Conservation (phyloP, 805 yeast genomes). For the Cyberlindnera maritima region DNA sequence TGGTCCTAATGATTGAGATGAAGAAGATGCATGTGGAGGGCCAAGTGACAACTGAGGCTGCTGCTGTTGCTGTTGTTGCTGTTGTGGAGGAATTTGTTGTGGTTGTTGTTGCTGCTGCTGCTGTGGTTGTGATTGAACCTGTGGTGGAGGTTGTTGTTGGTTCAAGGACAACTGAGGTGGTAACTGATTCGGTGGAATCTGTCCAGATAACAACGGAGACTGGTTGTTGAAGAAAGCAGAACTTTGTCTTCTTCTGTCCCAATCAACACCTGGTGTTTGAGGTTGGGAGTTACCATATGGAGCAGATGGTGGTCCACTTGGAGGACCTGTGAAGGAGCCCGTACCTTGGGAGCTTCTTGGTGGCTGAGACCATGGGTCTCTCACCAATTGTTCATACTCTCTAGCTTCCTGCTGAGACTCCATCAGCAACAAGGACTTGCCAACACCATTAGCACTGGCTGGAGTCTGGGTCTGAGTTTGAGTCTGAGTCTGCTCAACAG, state of each 20-base stretch:
- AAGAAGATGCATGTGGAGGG: slow-evolving; percentile 11
- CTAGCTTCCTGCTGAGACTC: slow-evolving; percentile 36
- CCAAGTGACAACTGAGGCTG: no score
- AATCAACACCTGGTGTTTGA: slow-evolving; percentile 40
- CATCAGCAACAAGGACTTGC: slow-evolving; percentile 40
- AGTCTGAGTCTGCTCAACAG: slow-evolving; percentile 16
- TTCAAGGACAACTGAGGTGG: slow-evolving; percentile 25
- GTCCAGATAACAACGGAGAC: slow-evolving; percentile 25
- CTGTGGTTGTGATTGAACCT: slow-evolving; percentile 8
- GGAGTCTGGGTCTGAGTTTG: no score
- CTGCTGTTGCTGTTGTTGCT: slow-evolving; percentile 4
- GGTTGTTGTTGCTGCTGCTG: slow-evolving; percentile 9
- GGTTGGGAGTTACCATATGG: slow-evolving; percentile 31
- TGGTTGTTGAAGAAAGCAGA: slow-evolving; percentile 47
- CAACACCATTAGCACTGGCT: slow-evolving; percentile 33
- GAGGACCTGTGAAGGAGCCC: slow-evolving; percentile 5
- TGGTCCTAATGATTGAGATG: slow-evolving; percentile 9
- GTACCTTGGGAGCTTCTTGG: slow-evolving; percentile 9
- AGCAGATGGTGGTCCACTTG: slow-evolving; percentile 11
- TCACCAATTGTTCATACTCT: slow-evolving; percentile 40
- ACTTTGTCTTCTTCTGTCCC: slow-evolving; percentile 54
- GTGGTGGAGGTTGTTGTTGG: slow-evolving; percentile 4
- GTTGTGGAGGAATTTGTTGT: slow-evolving; percentile 10
- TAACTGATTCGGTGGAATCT: slow-evolving; percentile 23
- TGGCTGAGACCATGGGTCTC: slow-evolving; percentile 40